Evolutionary conservation across 805 yeast species (phyloP).

Genomic region (Sporopachydermia lactativora): DNA sequence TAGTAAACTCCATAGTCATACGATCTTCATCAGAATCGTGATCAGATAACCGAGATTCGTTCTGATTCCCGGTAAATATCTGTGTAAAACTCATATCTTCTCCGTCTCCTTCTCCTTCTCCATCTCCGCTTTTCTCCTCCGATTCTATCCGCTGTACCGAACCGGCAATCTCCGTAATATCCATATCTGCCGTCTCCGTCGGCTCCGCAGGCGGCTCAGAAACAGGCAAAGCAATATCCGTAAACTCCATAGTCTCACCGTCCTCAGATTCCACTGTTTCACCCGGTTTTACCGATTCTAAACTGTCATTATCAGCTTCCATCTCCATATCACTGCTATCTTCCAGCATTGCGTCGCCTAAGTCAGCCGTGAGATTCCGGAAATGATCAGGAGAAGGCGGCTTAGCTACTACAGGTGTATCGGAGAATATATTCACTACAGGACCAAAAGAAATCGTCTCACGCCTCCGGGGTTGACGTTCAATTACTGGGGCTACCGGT

Average conservation of each 20-base stretch:
- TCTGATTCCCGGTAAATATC: background rate
- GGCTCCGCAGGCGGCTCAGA: conserved; percentile 3
- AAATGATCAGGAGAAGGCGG: conserved; percentile 3
- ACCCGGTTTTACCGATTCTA: conserved; percentile 4
- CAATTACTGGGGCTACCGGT: conserved; percentile 5
- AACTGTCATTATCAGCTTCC: conserved; percentile 4
- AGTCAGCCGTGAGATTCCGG: conserved; percentile 3
- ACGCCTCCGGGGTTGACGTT: conserved; percentile 16
- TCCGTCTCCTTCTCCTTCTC: conserved; percentile 14
- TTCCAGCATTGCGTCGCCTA: conserved; percentile 11
- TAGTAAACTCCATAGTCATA: conserved; percentile 8
- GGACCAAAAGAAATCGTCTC: conserved; percentile 20
- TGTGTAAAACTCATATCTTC: conserved; percentile 1
- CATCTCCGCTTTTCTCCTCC: conserved; percentile 17
- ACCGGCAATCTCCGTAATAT: background rate
- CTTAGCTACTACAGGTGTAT: conserved; percentile 3
- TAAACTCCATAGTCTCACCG: conserved; percentile 5
- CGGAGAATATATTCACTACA: conserved; percentile 3
- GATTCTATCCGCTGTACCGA: background rate
- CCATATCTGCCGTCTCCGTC: conserved; percentile 3
- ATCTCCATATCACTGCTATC: conserved; percentile 17
- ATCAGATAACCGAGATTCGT: background rate
- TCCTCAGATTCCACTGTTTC: conserved; percentile 8
- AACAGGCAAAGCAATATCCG: background rate
- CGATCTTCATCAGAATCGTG: conserved; percentile 7